Evolutionary conservation across 108 stramenopile genomes (phyloP), one percentile per base, ranked within the genome.

Genomic region (Fragilariopsis cylindrus): DNA sequence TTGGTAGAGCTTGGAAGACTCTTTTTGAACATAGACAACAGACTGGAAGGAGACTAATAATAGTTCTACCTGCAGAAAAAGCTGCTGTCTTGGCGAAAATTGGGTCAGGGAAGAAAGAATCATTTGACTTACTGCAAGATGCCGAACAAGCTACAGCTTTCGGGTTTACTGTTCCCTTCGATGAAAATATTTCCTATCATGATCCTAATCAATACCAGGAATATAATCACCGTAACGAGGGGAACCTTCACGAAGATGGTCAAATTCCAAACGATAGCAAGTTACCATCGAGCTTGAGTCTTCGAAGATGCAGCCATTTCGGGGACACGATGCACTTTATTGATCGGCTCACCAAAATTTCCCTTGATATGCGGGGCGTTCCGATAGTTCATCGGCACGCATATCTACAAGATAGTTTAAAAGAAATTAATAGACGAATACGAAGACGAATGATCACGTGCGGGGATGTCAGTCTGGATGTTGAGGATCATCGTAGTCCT

Each of bases 281-380:
- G 5, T 62, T 85, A 15, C 93, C 89, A 8, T 81, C 86, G 12
- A 86, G 90, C 48, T 65, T 94, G 6, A 89, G 90, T 71, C 79
- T 88, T 18, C 74, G 87, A 18, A 70, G 94, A 52, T 95, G 94
- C 77, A 82, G 89, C 72, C 91, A 95, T 68, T 95, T 87, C 74
- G 94, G 94, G 21, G 94, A 95, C 57, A 92, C 94, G 16, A 95
- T 95, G 94, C 91, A 92, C 62, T 91, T 95, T 50, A 77, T 95
- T 19, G 94, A 95, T 80, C 70, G 82, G 60, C 70, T 95, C 12
- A 91, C 94, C 5, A 87, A 90, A 72, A 83, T 91, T 70, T 92
- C 91, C n/a, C 57, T 91, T 62, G 90, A 95, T 65, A 60, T 95
- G 50, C 70, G 90, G 49, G 58, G 63, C 11, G 84, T 91, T 11